Base-by-base conservation (phyloP, 2,329 filamentous ascomycete genomes). In the Stagonosporopsis cucurbitacearum region DNA sequence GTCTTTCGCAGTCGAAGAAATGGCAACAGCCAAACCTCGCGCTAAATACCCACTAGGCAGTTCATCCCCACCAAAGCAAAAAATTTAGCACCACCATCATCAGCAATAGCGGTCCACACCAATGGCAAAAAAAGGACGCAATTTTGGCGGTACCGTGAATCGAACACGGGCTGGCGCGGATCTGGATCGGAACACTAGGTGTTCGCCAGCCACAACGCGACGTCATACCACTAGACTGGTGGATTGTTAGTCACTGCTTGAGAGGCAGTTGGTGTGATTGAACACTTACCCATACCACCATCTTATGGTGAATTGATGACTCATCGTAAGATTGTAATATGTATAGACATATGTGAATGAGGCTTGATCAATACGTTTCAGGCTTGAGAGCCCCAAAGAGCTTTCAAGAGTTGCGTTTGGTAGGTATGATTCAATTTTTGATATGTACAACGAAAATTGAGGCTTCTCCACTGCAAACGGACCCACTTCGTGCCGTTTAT, bases 121-220 rank as follows among this genome's bases (percentile, higher is more conserved):
- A 4, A 23, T 23, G 7, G 40, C 9, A 7, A 54, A 54, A 48
- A 46, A 42, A 40, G 35, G 43, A 42, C 50, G 50, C 50, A 25
- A 37, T 37, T 54, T 48, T 59, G 63, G 57, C 58, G 58, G 58
- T 58, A 58, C 66, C 69, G 68, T 64, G 68, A 70, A 67, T 68
- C 66, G 66, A 68, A 68, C 70, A 69, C 71, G 71, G 71, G 70
- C 71, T 74, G 68, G 70, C 71, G 69, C 71, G 71, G 66, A 68
- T 67, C 62, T 66, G 59, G 63, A 67, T 66, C 64, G 54, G 63
- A 58, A 58, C 64, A 58, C 54, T 57, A 43, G 1, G 53, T 56
- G 53, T 28, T 45, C 63, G 66, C 66, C 64, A 68, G 68, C 70
- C 71, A 74, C 71, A 74, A 74, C 71, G 71, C 69, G 71, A 74